A percentile compares a stretch with the other conserved stretches of the same genome.
These are phyloP conservation scores for Cercospora berteroae DNA, from an alignment of 2,329 filamentous ascomycete genomes.

Conservation along the genomic window DNA sequence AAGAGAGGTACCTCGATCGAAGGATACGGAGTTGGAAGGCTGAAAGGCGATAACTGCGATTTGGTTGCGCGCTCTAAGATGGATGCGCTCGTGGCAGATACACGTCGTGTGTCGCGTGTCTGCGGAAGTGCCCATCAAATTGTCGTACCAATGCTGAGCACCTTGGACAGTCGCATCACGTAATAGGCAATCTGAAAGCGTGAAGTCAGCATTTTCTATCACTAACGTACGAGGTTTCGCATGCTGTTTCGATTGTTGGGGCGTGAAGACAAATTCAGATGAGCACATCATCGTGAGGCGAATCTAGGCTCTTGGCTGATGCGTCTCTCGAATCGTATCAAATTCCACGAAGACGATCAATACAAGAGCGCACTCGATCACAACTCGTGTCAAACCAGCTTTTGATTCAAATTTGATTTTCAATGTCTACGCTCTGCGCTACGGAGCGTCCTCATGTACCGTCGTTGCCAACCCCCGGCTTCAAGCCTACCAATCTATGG, in stretches of 20 bases:
- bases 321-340: neutral
- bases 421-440: neutral
- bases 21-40: neutral
- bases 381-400: no score
- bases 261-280: neutral
- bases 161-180: neutral
- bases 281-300: neutral
- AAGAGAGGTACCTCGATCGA: conserved; percentile 31
- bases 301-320: neutral
- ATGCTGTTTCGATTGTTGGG: no score
- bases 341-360: neutral
- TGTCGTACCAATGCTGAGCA: neutral
- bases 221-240: neutral
- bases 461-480: conserved; percentile 4
- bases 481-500: neutral
- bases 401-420: neutral
- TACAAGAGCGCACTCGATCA: neutral
- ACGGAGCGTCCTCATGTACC: neutral
- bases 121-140: neutral
- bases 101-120: neutral
- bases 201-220: neutral
- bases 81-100: neutral
- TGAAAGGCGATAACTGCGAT: neutral
- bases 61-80: neutral
- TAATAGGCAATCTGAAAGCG: neutral